Base-by-base conservation (phyloP, 148 eudicot species). In the Beta vulgaris region DNA sequence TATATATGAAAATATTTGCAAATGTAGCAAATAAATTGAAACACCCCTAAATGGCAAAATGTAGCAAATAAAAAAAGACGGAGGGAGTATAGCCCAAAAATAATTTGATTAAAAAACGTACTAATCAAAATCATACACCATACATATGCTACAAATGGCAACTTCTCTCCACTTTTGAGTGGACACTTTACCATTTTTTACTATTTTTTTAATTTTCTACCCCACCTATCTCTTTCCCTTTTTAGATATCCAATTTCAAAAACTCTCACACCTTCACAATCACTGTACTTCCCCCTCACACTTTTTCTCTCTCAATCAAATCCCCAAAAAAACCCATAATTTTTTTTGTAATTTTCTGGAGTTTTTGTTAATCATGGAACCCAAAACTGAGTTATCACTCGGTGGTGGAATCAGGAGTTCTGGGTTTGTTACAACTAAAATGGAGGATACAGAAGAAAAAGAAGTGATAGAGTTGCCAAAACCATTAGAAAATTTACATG, bases 401-500 rank as follows among this genome's bases (percentile, higher is more conserved):
- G 34, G 36, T 14, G 72, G 72, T 43, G 55, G 16, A 53, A 68
- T 21, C 29, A 53, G 72, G 18, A 25, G 71, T 68, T 54, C 28
- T 77, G 43, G 53, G 73, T 39, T 39, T 39, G 21, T 11, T 32
- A 2, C 11, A 23, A 26, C 29, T 40, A 64, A 63, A 32, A 28
- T 25, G 4, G 65, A 72, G 31, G 71, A 37, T 6, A 44, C n/a
- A 26, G 43, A 18, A 34, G 72, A 64, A n/a, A 64, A 18, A 1
- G 79, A 66, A 0, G 57, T 36, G 19, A 3, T 42, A 15, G 26
- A 29, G 76, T 32, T 72, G 15, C 85, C 89, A 3, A 84, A 76
- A 54, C 87, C 93, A 15, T 37, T 86, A 32, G 87, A 80, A 43
- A 84, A 82, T 37, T 68, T 91, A 70, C 66, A 72, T 19, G 90